phyloP scores from a whole-genome alignment of 306 rosid genomes.

The Prunus mongolica region DNA sequence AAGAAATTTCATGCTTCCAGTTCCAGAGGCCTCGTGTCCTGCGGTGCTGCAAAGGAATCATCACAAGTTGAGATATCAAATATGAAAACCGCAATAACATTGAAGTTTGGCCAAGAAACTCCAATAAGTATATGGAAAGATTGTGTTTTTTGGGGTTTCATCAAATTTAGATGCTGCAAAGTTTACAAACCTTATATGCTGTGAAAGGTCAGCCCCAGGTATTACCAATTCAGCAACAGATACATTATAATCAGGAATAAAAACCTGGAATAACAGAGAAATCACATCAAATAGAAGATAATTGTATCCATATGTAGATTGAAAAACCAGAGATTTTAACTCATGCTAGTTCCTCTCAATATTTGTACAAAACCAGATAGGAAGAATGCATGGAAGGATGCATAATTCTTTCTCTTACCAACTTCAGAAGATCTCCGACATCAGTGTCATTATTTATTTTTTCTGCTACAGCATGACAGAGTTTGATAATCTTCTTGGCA shows the following conservation, averaged over 20 bases:
- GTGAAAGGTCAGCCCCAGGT: constrained; percentile 79
- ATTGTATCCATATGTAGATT: not conserved
- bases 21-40: constrained; percentile 74
- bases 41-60: constrained; percentile 54
- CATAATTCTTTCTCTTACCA: constrained; percentile 33
- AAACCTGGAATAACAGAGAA: constrained; percentile 46
- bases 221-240: constrained; percentile 76
- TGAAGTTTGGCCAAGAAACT: too few species aligned
- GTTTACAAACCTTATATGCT: constrained; percentile 57
- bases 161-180: not conserved
- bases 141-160: too few species aligned
- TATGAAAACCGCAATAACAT: too few species aligned
- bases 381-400: constrained; percentile 2
- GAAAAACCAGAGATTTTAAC: not conserved
- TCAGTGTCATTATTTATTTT: constrained; percentile 56
- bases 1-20: constrained; percentile 71
- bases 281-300: constrained; percentile 8
- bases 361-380: constrained; percentile 1
- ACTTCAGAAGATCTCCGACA: constrained; percentile 62
- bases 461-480: constrained; percentile 64
- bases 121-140: too few species aligned
- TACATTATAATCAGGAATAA: constrained; percentile 73
- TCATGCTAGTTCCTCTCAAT: not conserved
- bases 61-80: constrained; percentile 20
- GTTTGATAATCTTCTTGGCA: constrained; percentile 72